Evolutionary conservation across 352 stramenopile species (phyloP).

Genomic region (Phytopythium helicoides): DNA sequence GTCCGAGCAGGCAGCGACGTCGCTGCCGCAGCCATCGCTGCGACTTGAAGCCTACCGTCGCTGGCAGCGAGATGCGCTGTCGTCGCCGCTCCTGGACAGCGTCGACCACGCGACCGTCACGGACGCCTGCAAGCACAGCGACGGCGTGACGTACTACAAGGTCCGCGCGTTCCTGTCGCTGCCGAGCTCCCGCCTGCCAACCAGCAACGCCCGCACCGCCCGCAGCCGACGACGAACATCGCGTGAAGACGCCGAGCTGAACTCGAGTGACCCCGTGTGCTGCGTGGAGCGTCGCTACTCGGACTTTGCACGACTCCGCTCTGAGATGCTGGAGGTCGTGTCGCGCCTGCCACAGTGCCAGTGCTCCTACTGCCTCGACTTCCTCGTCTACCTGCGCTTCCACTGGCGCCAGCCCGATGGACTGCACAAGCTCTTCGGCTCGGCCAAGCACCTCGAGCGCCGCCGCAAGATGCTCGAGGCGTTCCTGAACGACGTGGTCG

Average conservation of each 20-base stretch:
- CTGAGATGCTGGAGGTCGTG: slow-evolving; percentile 29
- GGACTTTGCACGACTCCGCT: slow-evolving; percentile 49
- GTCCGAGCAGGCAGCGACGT: background rate
- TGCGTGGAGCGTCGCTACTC: slow-evolving; percentile 56
- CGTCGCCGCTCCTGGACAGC: slow-evolving; percentile 32
- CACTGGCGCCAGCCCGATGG: slow-evolving; percentile 38
- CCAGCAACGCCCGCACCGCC: slow-evolving; percentile 30
- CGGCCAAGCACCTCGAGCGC: slow-evolving; percentile 25
- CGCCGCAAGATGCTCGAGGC: slow-evolving; percentile 44
- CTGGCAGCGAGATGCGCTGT: slow-evolving; percentile 7
- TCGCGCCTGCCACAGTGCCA: slow-evolving; percentile 41
- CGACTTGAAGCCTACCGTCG: slow-evolving; percentile 5
- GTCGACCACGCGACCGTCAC: slow-evolving; percentile 46
- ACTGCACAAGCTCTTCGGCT: slow-evolving; percentile 23
- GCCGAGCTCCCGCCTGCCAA: slow-evolving; percentile 38
- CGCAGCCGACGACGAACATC: slow-evolving; percentile 9
- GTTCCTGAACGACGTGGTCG: slow-evolving; percentile 47
- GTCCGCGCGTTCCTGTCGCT: slow-evolving; percentile 49
- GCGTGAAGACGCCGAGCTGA: background rate
- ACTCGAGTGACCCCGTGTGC: slow-evolving; percentile 32
- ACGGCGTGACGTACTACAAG: slow-evolving; percentile 45
- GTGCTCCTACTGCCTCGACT: slow-evolving; percentile 61
- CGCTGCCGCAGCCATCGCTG: slow-evolving; percentile 1
- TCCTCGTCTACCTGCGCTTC: slow-evolving; percentile 49
- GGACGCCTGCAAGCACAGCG: slow-evolving; percentile 12